Percentiles rank a stretch among this genome's conserved stretches.
phyloP scores from a whole-genome alignment of 345 rosid genomes.

The Theobroma cacao region DNA sequence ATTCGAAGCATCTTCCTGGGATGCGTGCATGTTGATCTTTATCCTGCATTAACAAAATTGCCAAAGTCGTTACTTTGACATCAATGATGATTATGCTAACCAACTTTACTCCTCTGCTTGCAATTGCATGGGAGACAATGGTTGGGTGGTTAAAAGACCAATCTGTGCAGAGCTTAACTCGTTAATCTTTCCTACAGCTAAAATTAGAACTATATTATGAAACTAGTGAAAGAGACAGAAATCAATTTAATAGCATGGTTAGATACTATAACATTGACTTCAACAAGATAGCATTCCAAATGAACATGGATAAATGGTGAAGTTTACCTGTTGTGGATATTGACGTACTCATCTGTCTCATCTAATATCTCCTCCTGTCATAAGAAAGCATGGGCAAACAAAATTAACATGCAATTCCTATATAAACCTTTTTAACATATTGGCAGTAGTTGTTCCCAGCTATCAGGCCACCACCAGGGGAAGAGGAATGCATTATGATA shows the following conservation, averaged over 20 bases:
- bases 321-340: constrained; percentile 75
- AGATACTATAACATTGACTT: background rate
- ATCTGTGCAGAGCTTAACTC: background rate
- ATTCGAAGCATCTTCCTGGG: constrained; percentile 46
- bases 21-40: constrained; percentile 74
- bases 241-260: background rate
- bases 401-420: background rate
- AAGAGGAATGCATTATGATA: background rate
- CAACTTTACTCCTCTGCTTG: background rate
- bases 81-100: background rate
- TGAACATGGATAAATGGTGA: background rate
- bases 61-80: background rate
- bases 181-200: background rate
- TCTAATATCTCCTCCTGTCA: constrained; percentile 95
- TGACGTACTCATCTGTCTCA: constrained; percentile 93
- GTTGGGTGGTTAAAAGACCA: background rate
- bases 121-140: background rate
- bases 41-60: constrained; percentile 53
- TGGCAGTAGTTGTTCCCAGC: background rate
- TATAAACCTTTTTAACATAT: background rate
- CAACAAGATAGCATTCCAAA: background rate
- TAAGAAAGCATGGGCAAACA: constrained; percentile 1
- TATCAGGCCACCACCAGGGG: background rate
- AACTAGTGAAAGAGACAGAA: background rate
- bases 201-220: background rate